phyloP scores from a whole-genome alignment of 2,329 filamentous ascomycete species.

The Hypomyces rosellus region DNA sequence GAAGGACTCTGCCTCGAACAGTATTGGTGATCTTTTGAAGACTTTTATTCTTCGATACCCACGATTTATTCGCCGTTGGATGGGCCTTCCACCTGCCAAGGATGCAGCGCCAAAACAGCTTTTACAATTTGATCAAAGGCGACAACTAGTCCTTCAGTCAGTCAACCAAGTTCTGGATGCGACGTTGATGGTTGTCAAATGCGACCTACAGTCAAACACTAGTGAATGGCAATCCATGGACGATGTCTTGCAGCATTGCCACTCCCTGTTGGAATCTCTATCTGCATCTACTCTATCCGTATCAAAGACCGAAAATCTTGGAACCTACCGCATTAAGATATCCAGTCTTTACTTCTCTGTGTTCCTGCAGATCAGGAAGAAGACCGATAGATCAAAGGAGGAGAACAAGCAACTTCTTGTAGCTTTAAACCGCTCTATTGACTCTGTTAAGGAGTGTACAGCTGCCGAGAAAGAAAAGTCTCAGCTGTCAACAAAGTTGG shows the following conservation, averaged over 20 bases:
- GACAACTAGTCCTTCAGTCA: constrained; percentile 45
- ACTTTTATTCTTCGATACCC: constrained; percentile 53
- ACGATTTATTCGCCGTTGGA: constrained; percentile 54
- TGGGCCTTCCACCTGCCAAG: constrained; percentile 49
- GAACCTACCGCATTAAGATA: constrained; percentile 56
- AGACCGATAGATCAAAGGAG: constrained; percentile 30
- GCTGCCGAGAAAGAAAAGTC: constrained; percentile 52
- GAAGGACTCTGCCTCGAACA: constrained; percentile 9
- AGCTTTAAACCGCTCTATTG: constrained; percentile 57
- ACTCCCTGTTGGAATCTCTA: constrained; percentile 47
- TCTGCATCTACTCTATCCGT: constrained; percentile 31
- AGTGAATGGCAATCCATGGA: constrained; percentile 51
- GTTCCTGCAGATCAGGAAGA: constrained; percentile 46
- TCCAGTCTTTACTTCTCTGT: constrained; percentile 67
- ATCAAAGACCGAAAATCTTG: constrained; percentile 26
- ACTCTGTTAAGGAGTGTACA: constrained; percentile 51
- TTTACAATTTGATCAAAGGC: constrained; percentile 55
- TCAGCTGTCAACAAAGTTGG: constrained; percentile 57
- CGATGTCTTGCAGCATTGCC: constrained; percentile 50
- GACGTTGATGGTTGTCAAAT: constrained; percentile 50
- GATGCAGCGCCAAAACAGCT: constrained; percentile 50
- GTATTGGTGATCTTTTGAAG: constrained; percentile 40
- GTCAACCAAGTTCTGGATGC: constrained; percentile 56
- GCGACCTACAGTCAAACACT: constrained; percentile 40
- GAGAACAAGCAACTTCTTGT: constrained; percentile 41